Evolutionary conservation across 768 basidiomycete species (phyloP).

Genomic region (Phlegmacium glaucopus): DNA sequence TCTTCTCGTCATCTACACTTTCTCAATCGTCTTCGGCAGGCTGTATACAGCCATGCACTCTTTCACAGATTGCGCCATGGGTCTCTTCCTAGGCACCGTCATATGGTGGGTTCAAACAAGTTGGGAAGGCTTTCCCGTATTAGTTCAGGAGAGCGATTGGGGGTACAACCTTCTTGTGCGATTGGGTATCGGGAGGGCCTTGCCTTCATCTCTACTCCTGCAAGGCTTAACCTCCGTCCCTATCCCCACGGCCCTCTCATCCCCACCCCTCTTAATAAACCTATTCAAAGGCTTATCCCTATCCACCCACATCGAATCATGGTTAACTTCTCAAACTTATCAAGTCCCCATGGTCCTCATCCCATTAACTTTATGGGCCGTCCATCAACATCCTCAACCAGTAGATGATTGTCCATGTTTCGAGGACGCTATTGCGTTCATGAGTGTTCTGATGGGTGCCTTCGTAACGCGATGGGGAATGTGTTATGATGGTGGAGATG

Average conservation of each 20-base stretch:
- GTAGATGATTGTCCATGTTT: slow-evolving; percentile 98
- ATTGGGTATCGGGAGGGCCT: too few species aligned
- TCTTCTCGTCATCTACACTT: slow-evolving; percentile 53
- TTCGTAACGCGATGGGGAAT: slow-evolving; percentile 67
- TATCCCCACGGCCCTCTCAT: slow-evolving; percentile 12
- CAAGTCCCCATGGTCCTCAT: slow-evolving; percentile 61
- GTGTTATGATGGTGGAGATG: slow-evolving; percentile 22
- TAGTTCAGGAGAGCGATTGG: too few species aligned
- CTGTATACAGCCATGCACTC: slow-evolving; percentile 90
- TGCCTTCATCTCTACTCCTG: slow-evolving; percentile 23
- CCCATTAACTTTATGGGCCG: slow-evolving; percentile 62
- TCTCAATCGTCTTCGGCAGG: slow-evolving; percentile 75
- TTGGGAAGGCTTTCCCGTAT: slow-evolving; percentile 37
- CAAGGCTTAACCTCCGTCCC: slow-evolving; percentile 20
- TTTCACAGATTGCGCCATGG: slow-evolving; percentile 68
- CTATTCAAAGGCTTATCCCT: slow-evolving; percentile 33
- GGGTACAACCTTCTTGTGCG: too few species aligned
- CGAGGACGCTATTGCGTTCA: slow-evolving; percentile 92
- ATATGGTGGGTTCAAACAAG: slow-evolving; percentile 64
- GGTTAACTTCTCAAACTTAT: slow-evolving; percentile 28
- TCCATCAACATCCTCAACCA: slow-evolving; percentile 91
- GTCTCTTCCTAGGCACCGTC: slow-evolving; percentile 58
- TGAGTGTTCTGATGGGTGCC: slow-evolving; percentile 80
- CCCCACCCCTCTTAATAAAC: slow-evolving; percentile 23
- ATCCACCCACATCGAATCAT: too few species aligned